Conservation (phyloP, 352 stramenopile genomes). For the Pythium brassicae region DNA sequence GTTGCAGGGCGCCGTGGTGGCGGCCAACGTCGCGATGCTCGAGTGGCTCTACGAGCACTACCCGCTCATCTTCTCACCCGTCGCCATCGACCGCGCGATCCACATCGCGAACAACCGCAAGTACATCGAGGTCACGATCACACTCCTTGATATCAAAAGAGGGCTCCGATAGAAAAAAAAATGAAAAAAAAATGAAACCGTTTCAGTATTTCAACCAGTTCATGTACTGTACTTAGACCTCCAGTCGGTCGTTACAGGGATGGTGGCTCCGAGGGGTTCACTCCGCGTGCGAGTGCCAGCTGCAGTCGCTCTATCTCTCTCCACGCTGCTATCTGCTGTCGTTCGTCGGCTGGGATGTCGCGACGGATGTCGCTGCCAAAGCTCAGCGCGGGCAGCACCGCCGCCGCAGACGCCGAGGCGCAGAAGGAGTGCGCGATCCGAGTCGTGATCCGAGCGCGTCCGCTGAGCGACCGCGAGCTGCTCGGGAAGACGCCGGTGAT, state of each 20-base stretch:
- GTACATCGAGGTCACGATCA: constrained; percentile 18
- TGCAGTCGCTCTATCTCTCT: no score
- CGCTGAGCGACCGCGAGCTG: constrained; percentile 54
- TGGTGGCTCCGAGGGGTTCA: no score
- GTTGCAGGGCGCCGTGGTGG: constrained; percentile 11
- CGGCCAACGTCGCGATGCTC: constrained; percentile 16
- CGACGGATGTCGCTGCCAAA: constrained; percentile 20
- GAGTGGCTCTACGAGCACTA: constrained; percentile 17
- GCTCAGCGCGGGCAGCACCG: background rate
- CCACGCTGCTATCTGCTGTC: background rate
- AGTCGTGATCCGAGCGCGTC: constrained; percentile 70
- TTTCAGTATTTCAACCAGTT: background rate
- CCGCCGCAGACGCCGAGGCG: constrained; percentile 4
- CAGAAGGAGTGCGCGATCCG: constrained; percentile 51
- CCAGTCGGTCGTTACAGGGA: no score
- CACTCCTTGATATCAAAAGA: constrained; percentile 7
- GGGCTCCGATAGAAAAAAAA: background rate
- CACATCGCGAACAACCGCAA: constrained; percentile 17
- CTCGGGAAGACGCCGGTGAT: constrained; percentile 43
- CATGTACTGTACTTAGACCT: background rate
- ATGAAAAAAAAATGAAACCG: background rate
- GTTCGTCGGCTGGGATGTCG: constrained; percentile 1
- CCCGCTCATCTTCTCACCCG: constrained; percentile 11
- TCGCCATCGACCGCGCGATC: constrained; percentile 8
- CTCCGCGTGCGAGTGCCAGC: no score